Conservation (phyloP, 495 filamentous ascomycete species). For the Hyaloscypha finlandica region DNA sequence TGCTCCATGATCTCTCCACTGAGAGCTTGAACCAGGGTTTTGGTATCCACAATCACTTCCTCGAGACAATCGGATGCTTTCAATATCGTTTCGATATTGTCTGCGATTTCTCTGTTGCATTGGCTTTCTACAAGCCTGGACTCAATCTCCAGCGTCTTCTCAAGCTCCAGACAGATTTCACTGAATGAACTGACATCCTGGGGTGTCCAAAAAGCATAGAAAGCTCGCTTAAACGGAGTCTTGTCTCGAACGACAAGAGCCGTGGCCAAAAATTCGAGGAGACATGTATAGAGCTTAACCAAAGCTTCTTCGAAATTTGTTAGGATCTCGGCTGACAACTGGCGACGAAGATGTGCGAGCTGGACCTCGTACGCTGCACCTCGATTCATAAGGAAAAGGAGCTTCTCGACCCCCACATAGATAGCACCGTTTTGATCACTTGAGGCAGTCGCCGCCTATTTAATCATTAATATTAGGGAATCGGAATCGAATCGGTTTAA, state of each 20-base stretch:
- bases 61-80: conserved; percentile 8
- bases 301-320: neutral
- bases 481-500: neutral
- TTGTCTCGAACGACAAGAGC: neutral
- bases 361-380: neutral
- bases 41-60: neutral
- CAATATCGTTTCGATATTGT: neutral
- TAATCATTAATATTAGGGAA: neutral
- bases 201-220: neutral
- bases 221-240: neutral
- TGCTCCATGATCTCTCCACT: neutral
- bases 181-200: conserved; percentile 1
- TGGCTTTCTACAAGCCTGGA: conserved; percentile 1
- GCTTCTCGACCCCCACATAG: neutral
- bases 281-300: neutral
- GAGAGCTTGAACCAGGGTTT: neutral
- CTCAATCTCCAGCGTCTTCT: conserved; percentile 1
- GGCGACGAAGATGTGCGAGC: neutral
- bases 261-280: neutral
- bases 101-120: neutral
- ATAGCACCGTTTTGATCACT: conserved; percentile 3
- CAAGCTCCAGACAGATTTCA: neutral
- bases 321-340: neutral
- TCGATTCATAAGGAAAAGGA: conserved; percentile 3
- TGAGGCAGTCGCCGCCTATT: neutral